phyloP scores from a whole-genome alignment of 1,284 basidiomycete species.

The Mrakiaceae sp. region DNA sequence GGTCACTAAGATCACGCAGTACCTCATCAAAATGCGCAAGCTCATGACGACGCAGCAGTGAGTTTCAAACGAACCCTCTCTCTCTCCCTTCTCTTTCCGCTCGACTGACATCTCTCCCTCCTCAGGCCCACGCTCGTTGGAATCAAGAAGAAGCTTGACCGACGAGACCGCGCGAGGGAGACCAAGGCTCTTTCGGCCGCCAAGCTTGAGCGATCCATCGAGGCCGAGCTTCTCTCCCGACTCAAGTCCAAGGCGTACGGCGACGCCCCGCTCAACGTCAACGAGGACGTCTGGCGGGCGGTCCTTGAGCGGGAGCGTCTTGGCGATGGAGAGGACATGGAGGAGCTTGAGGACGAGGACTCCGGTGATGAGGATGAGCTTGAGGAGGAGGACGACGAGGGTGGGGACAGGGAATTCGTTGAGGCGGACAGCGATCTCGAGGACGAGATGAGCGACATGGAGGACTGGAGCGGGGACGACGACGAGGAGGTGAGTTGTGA shows the following conservation, averaged over 20 bases:
- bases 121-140: slow-evolving; percentile 80
- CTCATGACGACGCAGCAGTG: slow-evolving; percentile 80
- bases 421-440: slow-evolving; percentile 61
- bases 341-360: slow-evolving; percentile 41
- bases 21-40: slow-evolving; percentile 94
- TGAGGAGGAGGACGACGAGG: slow-evolving; percentile 40
- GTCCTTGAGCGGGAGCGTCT: slow-evolving; percentile 67
- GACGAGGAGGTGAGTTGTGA: slow-evolving; percentile 26
- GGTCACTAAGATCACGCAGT: slow-evolving; percentile 97
- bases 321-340: slow-evolving; percentile 37
- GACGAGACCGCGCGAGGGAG: slow-evolving; percentile 87
- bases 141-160: slow-evolving; percentile 93
- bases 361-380: slow-evolving; percentile 45
- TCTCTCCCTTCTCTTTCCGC: not conserved
- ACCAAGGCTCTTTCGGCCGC: slow-evolving; percentile 90
- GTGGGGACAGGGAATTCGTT: slow-evolving; percentile 60
- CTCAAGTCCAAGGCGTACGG: slow-evolving; percentile 95
- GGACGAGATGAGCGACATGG: slow-evolving; percentile 40
- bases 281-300: slow-evolving; percentile 90
- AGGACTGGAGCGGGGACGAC: slow-evolving; percentile 43
- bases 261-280: slow-evolving; percentile 94
- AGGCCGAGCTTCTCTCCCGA: slow-evolving; percentile 90
- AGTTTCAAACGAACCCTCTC: slow-evolving; percentile 30
- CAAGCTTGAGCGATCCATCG: slow-evolving; percentile 86
- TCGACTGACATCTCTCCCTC: not conserved